phyloP scores from a whole-genome alignment of 129 eudicot genomes.

The Silybum marianum region DNA sequence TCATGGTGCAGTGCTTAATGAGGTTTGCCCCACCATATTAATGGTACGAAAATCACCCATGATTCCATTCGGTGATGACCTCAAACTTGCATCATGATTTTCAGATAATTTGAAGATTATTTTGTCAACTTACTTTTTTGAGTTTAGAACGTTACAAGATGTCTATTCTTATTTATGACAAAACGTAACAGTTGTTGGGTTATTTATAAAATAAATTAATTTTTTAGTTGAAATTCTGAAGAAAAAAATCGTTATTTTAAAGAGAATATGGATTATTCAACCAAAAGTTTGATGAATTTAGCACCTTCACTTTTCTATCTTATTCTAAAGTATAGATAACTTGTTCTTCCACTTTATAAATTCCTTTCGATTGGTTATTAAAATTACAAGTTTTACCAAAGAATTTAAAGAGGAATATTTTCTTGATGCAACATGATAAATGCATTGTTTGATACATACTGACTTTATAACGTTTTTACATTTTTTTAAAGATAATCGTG shows the following conservation, averaged over 20 bases:
- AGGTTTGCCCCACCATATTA: neutral
- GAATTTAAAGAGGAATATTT: conserved; percentile 28
- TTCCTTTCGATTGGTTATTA: conserved; percentile 42
- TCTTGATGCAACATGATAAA: conserved; percentile 15
- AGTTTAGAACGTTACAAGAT: neutral
- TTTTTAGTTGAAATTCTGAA: conserved; percentile 11
- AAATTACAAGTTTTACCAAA: conserved; percentile 19
- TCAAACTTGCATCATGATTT: neutral
- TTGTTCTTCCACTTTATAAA: conserved; percentile 30
- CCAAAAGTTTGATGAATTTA: conserved; percentile 30
- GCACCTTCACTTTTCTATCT: conserved; percentile 30
- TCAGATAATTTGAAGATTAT: neutral
- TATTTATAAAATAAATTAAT: neutral
- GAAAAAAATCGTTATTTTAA: neutral
- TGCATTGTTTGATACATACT: neutral
- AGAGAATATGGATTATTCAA: neutral
- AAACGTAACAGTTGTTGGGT: neutral
- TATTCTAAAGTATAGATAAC: conserved; percentile 36
- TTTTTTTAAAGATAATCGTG: too few relatives aligned
- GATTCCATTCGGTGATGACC: neutral
- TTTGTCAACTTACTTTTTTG: neutral
- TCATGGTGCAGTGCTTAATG: neutral
- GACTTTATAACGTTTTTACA: neutral
- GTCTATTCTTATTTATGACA: neutral
- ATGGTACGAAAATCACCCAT: neutral